Conservation (phyloP, 2,329 filamentous ascomycete genomes). For the Pseudogymnoascus pannorum region DNA sequence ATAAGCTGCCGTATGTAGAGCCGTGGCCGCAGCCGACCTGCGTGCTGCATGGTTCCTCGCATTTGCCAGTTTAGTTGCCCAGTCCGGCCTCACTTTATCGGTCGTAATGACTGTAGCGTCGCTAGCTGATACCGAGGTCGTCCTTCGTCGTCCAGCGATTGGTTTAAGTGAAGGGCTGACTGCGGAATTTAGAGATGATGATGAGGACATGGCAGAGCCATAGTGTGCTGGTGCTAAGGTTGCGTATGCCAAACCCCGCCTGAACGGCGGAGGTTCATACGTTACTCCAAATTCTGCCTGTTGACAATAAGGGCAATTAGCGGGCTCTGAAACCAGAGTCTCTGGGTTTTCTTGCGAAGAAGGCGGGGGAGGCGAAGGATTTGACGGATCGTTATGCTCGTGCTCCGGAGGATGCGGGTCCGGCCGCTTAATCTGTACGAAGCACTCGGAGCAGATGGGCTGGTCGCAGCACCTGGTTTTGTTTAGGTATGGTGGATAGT, state of each 20-base stretch:
- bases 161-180: conserved; percentile 17
- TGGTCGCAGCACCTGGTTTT: conserved; percentile 93
- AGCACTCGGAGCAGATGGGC: conserved; percentile 95
- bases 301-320: conserved; percentile 89
- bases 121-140: conserved; percentile 69
- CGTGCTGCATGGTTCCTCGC: conserved; percentile 80
- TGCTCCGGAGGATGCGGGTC: conserved; percentile 88
- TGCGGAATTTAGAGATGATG: conserved; percentile 64
- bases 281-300: conserved; percentile 95
- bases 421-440: conserved; percentile 93
- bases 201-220: conserved; percentile 75
- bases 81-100: conserved; percentile 86
- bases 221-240: conserved; percentile 43
- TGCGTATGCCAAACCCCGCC: conserved; percentile 69
- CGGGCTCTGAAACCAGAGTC: conserved; percentile 81
- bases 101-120: conserved; percentile 86
- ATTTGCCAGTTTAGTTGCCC: conserved; percentile 80
- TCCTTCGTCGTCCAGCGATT: conserved; percentile 43
- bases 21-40: conserved; percentile 85
- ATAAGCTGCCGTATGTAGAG: conserved; percentile 90
- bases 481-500: conserved; percentile 91
- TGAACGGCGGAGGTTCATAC: conserved; percentile 82
- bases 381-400: conserved; percentile 27
- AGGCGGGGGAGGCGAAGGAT: conserved; percentile 36
- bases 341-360: conserved; percentile 37